A percentile compares a stretch with the other conserved stretches of the same genome.
Conservation (phyloP, 495 filamentous ascomycete genomes). For the Talaromyces ruber region DNA sequence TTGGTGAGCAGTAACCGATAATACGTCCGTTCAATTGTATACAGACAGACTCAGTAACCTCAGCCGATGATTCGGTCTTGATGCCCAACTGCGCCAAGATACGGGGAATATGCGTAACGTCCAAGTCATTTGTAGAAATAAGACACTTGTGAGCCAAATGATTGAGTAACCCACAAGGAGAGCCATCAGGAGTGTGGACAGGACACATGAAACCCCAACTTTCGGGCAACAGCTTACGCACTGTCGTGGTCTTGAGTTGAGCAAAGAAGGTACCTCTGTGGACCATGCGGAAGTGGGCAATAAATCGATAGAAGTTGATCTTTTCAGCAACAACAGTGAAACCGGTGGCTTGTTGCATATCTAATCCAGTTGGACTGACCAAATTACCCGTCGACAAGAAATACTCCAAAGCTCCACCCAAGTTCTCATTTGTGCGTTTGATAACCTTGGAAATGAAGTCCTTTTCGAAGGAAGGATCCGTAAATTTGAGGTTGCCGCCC, state of each 20-base stretch:
- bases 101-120: constrained; percentile 63
- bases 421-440: constrained; percentile 72
- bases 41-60: constrained; percentile 69
- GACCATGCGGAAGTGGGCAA: constrained; percentile 98
- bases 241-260: constrained; percentile 92
- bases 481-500: constrained; percentile 55
- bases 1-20: constrained; percentile 80
- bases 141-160: constrained; percentile 95
- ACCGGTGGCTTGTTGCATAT: constrained; percentile 88
- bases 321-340: constrained; percentile 97
- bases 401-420: constrained; percentile 80
- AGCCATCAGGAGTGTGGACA: constrained; percentile 94
- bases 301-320: constrained; percentile 98
- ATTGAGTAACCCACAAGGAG: constrained; percentile 88
- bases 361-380: constrained; percentile 79
- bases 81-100: constrained; percentile 73
- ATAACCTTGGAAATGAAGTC: constrained; percentile 75
- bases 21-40: constrained; percentile 87
- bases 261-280: constrained; percentile 98
- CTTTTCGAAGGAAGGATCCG: constrained; percentile 59
- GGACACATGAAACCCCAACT: constrained; percentile 98
- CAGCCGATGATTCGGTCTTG: constrained; percentile 58
- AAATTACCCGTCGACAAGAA: constrained; percentile 96
- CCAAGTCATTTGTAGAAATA: constrained; percentile 61
- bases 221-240: constrained; percentile 89